phyloP scores from a whole-genome alignment of 2,329 filamentous ascomycete genomes.

The Botrytis sinoallii region DNA sequence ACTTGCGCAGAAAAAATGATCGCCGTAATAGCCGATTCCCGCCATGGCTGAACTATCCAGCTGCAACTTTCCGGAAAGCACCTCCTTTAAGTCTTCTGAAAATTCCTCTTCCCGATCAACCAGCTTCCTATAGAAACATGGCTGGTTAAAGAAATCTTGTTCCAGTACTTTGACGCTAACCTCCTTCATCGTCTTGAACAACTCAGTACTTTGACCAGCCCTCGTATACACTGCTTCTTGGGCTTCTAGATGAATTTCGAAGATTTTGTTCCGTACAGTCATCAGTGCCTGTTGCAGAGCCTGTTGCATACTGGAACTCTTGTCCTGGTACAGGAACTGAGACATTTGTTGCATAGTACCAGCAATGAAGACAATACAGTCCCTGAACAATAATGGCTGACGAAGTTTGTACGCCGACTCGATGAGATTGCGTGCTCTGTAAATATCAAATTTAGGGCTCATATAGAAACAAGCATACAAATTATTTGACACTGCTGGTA shows the following conservation, averaged over 20 bases:
- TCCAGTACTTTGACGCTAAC: too few species aligned
- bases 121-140: neutral
- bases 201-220: too few species aligned
- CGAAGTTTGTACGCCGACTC: neutral
- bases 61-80: neutral
- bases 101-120: neutral
- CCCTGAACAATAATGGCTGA: neutral
- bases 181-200: too few species aligned
- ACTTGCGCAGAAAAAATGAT: neutral
- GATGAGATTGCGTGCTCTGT: neutral
- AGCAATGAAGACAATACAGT: neutral
- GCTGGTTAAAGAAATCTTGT: neutral
- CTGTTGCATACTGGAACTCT: neutral
- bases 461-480: neutral
- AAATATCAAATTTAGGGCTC: neutral
- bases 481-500: neutral
- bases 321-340: neutral
- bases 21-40: neutral
- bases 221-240: too few species aligned
- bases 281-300: neutral
- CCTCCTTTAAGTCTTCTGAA: neutral
- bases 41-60: neutral
- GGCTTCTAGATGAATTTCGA: neutral
- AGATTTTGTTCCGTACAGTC: neutral
- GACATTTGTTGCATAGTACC: neutral